phyloP scores from a whole-genome alignment of 2,329 filamentous ascomycete species.

The Colletotrichum paranaense region DNA sequence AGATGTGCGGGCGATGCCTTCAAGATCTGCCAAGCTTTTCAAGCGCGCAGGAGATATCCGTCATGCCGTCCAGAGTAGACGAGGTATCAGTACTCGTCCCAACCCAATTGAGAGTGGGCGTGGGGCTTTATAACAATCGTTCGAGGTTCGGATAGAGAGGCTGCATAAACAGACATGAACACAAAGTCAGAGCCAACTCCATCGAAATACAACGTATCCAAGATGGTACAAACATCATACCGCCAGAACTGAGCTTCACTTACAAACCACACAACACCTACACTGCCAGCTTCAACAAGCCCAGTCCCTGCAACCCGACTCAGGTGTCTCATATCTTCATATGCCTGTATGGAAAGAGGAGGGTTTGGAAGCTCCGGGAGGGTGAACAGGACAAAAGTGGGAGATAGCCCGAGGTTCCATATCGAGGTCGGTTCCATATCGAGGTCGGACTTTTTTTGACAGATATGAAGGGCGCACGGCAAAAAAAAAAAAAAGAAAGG shows the following conservation, averaged over 20 bases:
- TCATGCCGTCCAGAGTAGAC: neutral
- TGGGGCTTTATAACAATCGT: slow-evolving; percentile 14
- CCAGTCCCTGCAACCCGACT: slow-evolving; percentile 13
- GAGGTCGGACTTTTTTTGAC: neutral
- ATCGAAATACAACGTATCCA: neutral
- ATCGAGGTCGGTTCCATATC: slow-evolving; percentile 1
- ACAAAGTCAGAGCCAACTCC: neutral
- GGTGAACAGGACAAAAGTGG: neutral
- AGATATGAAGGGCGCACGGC: neutral
- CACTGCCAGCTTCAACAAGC: neutral
- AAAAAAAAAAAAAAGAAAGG: slow-evolving; percentile 5
- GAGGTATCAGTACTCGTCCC: neutral
- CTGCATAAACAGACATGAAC: neutral
- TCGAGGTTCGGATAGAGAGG: neutral
- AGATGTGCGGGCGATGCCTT: slow-evolving; percentile 14
- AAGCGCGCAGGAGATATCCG: slow-evolving; percentile 2
- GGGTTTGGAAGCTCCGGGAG: neutral
- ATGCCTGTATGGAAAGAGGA: neutral
- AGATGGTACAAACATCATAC: neutral
- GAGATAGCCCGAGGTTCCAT: neutral
- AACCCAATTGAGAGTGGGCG: neutral
- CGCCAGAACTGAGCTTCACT: neutral
- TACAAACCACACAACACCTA: neutral
- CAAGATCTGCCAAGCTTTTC: slow-evolving; percentile 31
- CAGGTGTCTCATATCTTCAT: neutral